Evolutionary conservation across 1,284 basidiomycete genomes (phyloP).

Genomic region (Puccinia coronata): DNA sequence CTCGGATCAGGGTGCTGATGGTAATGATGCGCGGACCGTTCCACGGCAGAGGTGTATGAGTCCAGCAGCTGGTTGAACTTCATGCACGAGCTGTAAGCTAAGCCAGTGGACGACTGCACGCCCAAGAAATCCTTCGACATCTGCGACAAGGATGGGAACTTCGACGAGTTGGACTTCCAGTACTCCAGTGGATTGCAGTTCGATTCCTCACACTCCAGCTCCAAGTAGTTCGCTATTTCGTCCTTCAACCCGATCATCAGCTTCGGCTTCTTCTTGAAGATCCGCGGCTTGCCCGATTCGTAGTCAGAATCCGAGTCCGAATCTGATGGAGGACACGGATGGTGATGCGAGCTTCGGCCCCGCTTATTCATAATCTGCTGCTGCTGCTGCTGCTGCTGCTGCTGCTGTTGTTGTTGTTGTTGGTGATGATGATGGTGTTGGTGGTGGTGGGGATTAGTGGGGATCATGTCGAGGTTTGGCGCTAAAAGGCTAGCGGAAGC

Average conservation of each 20-base stretch:
- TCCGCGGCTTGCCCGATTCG: not conserved
- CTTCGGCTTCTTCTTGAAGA: constrained; percentile 25
- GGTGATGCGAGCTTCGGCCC: not conserved
- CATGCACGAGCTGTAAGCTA: not conserved
- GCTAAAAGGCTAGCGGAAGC: not conserved
- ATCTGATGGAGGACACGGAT: not conserved
- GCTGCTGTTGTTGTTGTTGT: too few relatives aligned
- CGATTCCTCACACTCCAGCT: constrained; percentile 21
- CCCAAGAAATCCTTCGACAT: constrained; percentile 29
- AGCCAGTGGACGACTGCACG: not conserved
- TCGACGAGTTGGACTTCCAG: not conserved
- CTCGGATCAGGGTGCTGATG: too few relatives aligned
- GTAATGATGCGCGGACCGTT: too few relatives aligned
- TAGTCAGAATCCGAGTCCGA: constrained; percentile 21
- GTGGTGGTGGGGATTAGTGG: not conserved
- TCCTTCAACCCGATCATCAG: constrained; percentile 25
- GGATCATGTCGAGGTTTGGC: not conserved
- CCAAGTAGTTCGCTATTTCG: constrained; percentile 22
- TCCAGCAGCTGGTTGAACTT: not conserved
- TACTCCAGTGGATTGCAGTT: constrained; percentile 8
- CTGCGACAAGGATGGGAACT: not conserved
- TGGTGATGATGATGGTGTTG: too few relatives aligned
- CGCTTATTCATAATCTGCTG: not conserved
- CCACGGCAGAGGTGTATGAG: too few relatives aligned
- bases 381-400: too few relatives aligned